Percentiles rank a stretch among this genome's conserved stretches.
Evolutionary conservation across 306 rosid genomes (phyloP).

Genomic region (Gynostemma pentaphyllum): DNA sequence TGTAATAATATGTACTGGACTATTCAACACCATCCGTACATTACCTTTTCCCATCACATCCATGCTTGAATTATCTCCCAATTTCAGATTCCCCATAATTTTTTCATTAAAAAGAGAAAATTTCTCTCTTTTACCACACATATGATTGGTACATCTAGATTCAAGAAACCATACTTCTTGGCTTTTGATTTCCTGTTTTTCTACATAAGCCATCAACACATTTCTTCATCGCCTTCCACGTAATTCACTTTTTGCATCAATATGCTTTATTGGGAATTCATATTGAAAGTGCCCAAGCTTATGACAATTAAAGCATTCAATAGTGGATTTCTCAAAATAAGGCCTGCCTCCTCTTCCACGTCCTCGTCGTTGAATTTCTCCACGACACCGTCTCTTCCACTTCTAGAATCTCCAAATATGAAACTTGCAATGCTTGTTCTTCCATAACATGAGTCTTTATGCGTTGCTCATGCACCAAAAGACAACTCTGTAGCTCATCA

Average conservation of each 20-base stretch:
- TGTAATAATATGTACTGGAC: neutral
- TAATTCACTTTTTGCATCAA: neutral
- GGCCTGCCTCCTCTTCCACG: neutral
- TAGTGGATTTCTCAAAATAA: neutral
- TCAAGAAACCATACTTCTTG: too few species aligned
- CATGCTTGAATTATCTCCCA: too few species aligned
- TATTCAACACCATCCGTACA: neutral
- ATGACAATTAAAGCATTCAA: neutral
- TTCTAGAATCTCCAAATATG: neutral
- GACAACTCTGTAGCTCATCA: neutral
- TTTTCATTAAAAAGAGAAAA: neutral
- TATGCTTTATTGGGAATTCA: too few species aligned
- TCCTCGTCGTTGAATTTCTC: neutral
- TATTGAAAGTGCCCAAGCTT: constrained; percentile 1
- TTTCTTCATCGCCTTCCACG: neutral
- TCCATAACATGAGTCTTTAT: too few species aligned
- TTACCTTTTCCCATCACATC: too few species aligned
- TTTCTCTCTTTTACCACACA: too few species aligned
- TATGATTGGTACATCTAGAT: too few species aligned
- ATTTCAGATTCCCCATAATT: neutral
- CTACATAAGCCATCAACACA: neutral
- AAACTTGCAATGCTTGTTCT: too few species aligned
- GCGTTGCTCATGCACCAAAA: neutral
- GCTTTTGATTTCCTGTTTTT: too few species aligned
- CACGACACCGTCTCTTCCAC: neutral